Percentiles rank a stretch among this genome's conserved stretches.
Conservation (phyloP, 768 basidiomycete species). For the Clitopilus passeckerianus region DNA sequence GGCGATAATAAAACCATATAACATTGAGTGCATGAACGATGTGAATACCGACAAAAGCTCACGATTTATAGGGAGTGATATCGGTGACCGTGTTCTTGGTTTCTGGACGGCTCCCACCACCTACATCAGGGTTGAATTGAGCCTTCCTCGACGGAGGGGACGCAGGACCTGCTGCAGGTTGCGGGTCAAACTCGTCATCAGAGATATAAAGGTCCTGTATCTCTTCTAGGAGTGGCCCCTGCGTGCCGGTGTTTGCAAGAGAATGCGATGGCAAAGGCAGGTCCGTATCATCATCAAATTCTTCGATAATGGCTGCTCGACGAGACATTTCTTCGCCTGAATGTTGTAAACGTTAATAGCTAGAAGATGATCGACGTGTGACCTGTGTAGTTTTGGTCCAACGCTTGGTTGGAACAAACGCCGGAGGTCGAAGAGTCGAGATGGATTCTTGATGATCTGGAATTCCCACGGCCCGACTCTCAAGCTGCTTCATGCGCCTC, state of each 20-base stretch:
- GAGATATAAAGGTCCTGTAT: conserved; percentile 35
- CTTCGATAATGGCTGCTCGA: conserved; percentile 59
- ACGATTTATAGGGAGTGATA: conserved; percentile 84
- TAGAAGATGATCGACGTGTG: neutral
- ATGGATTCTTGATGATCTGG: conserved; percentile 1
- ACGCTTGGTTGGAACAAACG: no score
- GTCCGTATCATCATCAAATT: conserved; percentile 95
- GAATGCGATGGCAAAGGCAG: conserved; percentile 70
- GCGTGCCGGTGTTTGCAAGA: conserved; percentile 60
- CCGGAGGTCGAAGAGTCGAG: neutral
- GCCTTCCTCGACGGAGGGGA: conserved; percentile 35
- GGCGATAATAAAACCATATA: neutral
- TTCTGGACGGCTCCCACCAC: conserved; percentile 16
- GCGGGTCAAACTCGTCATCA: conserved; percentile 45
- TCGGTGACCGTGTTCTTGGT: conserved; percentile 49
- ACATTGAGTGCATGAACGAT: neutral
- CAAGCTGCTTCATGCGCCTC: neutral
- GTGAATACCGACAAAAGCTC: conserved; percentile 9
- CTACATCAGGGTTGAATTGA: conserved; percentile 18
- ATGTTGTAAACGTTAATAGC: neutral
- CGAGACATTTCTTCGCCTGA: conserved; percentile 50
- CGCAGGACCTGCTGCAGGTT: conserved; percentile 43
- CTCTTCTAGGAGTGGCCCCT: conserved; percentile 78
- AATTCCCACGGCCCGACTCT: neutral
- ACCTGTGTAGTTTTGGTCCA: neutral